Percentiles rank a stretch among this genome's conserved stretches.
Conservation (phyloP, 805 yeast genomes). For the Candida xyloterini region DNA sequence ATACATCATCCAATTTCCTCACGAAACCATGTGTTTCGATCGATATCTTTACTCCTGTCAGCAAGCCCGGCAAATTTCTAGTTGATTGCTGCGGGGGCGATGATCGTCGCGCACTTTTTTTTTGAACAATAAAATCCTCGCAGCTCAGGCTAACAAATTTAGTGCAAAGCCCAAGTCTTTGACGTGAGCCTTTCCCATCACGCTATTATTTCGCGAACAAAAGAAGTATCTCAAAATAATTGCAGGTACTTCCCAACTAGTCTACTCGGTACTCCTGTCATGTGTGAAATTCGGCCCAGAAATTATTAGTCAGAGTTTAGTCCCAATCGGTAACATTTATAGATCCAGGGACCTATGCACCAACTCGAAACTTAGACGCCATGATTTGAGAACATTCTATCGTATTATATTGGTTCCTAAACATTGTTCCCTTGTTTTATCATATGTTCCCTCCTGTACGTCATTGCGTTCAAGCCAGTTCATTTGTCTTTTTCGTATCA, state of each 20-base stretch:
- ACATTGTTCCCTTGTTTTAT: too few species aligned
- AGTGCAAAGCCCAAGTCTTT: not conserved
- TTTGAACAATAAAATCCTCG: not conserved
- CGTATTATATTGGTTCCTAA: too few species aligned
- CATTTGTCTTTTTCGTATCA: too few species aligned
- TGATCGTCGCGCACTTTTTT: not conserved
- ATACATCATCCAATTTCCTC: too few species aligned
- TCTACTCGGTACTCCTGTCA: not conserved
- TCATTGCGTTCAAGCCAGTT: too few species aligned
- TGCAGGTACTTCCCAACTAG: not conserved
- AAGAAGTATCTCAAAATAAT: not conserved
- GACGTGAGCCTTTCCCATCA: not conserved
- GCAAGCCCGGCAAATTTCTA: not conserved
- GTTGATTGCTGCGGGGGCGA: too few species aligned
- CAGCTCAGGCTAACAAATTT: too few species aligned
- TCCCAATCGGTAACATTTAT: not conserved
- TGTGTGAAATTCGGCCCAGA: not conserved
- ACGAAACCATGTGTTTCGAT: too few species aligned
- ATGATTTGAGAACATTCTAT: too few species aligned
- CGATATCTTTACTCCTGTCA: not conserved
- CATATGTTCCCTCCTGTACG: too few species aligned
- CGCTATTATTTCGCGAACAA: not conserved
- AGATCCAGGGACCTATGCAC: not conserved
- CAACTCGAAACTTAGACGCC: not conserved
- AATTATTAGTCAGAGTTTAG: not conserved